phyloP scores from a whole-genome alignment of 2,329 filamentous ascomycete genomes.

The Phaeosphaeriaceae sp. region DNA sequence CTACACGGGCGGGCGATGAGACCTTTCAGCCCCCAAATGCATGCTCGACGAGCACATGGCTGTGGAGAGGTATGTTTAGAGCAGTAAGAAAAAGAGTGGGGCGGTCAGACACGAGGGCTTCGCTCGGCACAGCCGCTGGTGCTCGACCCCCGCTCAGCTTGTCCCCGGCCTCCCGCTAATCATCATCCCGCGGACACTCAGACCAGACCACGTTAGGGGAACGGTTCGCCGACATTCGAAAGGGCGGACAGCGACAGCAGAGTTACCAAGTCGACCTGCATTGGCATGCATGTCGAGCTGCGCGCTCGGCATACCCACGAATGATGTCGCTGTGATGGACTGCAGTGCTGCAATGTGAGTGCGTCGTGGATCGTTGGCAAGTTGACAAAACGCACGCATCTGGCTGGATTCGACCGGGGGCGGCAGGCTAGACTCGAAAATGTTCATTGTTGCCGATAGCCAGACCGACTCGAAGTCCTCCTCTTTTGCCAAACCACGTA shows the following conservation, averaged over 20 bases:
- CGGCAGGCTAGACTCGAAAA: constrained; percentile 26
- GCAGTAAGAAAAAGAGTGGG: constrained; percentile 44
- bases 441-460: constrained; percentile 25
- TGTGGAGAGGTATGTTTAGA: constrained; percentile 41
- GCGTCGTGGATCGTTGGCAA: constrained; percentile 22
- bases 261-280: constrained; percentile 27
- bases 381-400: constrained; percentile 22
- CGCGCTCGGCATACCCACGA: constrained; percentile 18
- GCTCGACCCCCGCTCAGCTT: constrained; percentile 28
- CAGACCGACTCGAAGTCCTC: constrained; percentile 42
- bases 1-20: constrained; percentile 12
- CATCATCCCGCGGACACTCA: constrained; percentile 23
- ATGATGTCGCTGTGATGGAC: constrained; percentile 12
- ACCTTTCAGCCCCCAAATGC: constrained; percentile 42
- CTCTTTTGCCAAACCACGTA: constrained; percentile 1
- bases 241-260: constrained; percentile 33
- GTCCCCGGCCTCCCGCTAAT: constrained; percentile 28
- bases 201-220: constrained; percentile 21
- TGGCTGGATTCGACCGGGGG: constrained; percentile 24
- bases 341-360: constrained; percentile 16
- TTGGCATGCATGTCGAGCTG: constrained; percentile 23
- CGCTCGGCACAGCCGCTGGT: constrained; percentile 41
- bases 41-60: constrained; percentile 31
- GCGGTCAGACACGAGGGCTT: constrained; percentile 37
- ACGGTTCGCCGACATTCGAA: constrained; percentile 16